Base-by-base conservation (phyloP, 345 rosid genomes). In the Citrus mangshanensis region DNA sequence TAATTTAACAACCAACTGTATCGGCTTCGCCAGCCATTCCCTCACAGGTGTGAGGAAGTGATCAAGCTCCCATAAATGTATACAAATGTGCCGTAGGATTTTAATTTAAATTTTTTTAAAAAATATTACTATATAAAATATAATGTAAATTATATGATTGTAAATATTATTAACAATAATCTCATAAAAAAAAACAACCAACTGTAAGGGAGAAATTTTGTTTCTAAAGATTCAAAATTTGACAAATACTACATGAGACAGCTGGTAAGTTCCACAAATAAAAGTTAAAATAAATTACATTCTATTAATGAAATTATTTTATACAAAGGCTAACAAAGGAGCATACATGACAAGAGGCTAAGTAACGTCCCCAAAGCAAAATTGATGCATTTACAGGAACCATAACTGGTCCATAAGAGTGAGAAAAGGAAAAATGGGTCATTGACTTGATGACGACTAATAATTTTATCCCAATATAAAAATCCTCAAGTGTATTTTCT, bases 321-420 rank as follows among this genome's bases (percentile, higher is more conserved):
- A 49, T 82, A 81, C 84, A 80, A 9, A 62, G 56, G 56, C 54
- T 30, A 46, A 61, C 25, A 72, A 80, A 68, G 78, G 68, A 70
- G 68, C 79, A 76, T 38, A 27, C 54, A 42, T 40, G 61, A 78
- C 21, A 76, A 68, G 60, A 66, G 72, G 68, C 34, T 68, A 79
- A 40, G 64, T 42, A 34, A 56, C 49, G 21, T 58, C 84, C 74
- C 51, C 75, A 21, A 24, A 70, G 68, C 90, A 87, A 91, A 91
- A 89, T 85, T 89, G 89, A 80, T 56, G 68, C 46, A 89, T 88
- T 75, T 91, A 89, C 92, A 89, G 60, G 70, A 81, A 66, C 68
- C 66, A 46, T 35, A 35, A 35, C 37, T 35, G 37, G 37, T 35
- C 37, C 37, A 35, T 80, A 40, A 73, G 14, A 25, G 30, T 4